Evolutionary conservation across 2,329 filamentous ascomycete species (phyloP), one percentile per base, ranked within the genome.

Genomic region (Cercospora beticola): DNA sequence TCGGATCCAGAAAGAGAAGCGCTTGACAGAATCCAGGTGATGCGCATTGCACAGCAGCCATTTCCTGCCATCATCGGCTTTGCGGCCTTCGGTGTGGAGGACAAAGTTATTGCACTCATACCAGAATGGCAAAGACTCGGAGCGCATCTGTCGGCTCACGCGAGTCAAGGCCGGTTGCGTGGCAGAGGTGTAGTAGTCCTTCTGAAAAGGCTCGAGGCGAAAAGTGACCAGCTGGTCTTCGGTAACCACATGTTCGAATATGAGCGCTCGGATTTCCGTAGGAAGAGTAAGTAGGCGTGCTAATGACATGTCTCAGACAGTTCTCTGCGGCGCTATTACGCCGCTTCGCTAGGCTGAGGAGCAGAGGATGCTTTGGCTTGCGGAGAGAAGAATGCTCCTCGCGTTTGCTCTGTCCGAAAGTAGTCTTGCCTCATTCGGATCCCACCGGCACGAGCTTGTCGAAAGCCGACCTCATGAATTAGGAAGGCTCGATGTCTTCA

Each of bases 61-160:
- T 7, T 57, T 54, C n/a, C 62, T 61, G 2, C 73, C 72, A 30
- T 78, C 74, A 10, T 72, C 68, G 26, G 70, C 70, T 70, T 76
- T 76, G 36, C 67, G 40, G n/a, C 65, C 72, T 65, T 78, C 75
- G 9, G 75, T 76, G 66, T 77, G 75, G 2, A 78, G 59, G 21
- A 77, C 67, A 67, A 78, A 77, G 33, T 68, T 63, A 61, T 78
- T 77, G 69, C 64, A 67, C 46, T 71, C 71, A 67, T 76, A 79
- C 69, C 70, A 78, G 0, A 77, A 43, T 2, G 76, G 76, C 8
- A 78, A 61, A 6, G 61, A 70, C 67, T 79, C 77, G 2, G 36
- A 49, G 7, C 77, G 73, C 10, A 78, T 52, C 54, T 76, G 75
- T 16, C 72, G 69, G 57, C 66, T 75, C 9, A 77, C 74, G 10